Evolutionary conservation across 192 early-diverging fungal genomes (phyloP), one percentile per base, ranked within the genome.

Genomic region (Backusella parvicylindrica): DNA sequence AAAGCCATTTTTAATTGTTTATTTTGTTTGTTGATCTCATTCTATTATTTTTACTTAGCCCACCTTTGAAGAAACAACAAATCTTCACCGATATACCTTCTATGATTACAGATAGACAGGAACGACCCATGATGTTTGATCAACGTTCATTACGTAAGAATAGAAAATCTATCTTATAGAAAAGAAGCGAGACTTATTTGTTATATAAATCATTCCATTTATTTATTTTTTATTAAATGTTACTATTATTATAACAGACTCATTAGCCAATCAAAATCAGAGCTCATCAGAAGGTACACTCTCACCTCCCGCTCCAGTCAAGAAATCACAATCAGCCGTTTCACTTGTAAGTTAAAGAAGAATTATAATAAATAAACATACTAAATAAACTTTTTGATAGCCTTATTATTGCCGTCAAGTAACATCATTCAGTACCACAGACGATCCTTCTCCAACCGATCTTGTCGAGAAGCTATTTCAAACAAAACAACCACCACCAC

Each of bases 81-180:
- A 73, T 84, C 40, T 81, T 79, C 65, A 69, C 75, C 7, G 74
- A 73, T 40, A 81, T 81, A 31, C 79, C 79, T 16, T 72, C 79
- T 26, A 75, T 81, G 74, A 76, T 81, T 38, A 81, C 38, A 21
- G 78, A 80, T 15, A 71, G 74, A 60, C 67, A 80, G 18, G 64
- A 74, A 13, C 75, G 71, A 60, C 38, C 60, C 6, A 6, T 77
- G 50, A 53, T 71, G 32, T 72, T 43, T 37, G 49, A 72, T 15
- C 37, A 69, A 43, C 36, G 40, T 18, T 43, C 40, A 28, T 43
- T 69, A 30, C 68, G 68, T 67, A 67, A 72, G 33, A 28, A 53
- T 26, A 47, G 32, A 66, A 66, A 33, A 66, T 28, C 5, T 3
- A 41, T 9, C 5, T 43, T 28, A 30, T 0, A 38, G 3, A 37